Percentiles rank a stretch among this genome's conserved stretches.
Evolutionary conservation across 768 basidiomycete genomes (phyloP).

Genomic region (Boletus patriciae): DNA sequence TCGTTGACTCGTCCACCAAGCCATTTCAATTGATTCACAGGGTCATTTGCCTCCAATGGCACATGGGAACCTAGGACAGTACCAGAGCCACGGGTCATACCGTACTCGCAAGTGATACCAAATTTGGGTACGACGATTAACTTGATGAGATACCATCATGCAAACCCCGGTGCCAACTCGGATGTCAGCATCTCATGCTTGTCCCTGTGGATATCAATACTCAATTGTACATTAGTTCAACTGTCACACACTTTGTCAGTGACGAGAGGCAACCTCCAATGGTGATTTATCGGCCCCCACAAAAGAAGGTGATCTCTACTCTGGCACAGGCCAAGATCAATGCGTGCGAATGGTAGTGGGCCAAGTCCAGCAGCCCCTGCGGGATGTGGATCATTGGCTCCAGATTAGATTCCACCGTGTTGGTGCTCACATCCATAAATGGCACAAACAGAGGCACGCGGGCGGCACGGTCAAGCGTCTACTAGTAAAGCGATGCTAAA

Average conservation of each 20-base stretch:
- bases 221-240: neutral
- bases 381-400: too few relatives aligned
- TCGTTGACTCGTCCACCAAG: neutral
- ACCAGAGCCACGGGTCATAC: neutral
- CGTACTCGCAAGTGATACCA: neutral
- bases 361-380: neutral
- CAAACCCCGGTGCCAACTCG: neutral
- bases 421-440: neutral
- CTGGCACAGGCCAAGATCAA: neutral
- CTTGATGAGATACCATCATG: neutral
- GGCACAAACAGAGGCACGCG: neutral
- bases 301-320: neutral
- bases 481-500: neutral
- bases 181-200: neutral
- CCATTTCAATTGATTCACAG: neutral
- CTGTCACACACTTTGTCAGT: neutral
- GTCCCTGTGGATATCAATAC: too few relatives aligned
- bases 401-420: neutral
- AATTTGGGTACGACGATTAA: neutral
- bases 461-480: neutral
- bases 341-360: conserved; percentile 5
- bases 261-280: neutral
- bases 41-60: neutral
- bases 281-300: neutral
- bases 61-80: neutral